Evolutionary conservation across 768 basidiomycete species (phyloP).

Genomic region (Naganishia vaughanmartiniae): DNA sequence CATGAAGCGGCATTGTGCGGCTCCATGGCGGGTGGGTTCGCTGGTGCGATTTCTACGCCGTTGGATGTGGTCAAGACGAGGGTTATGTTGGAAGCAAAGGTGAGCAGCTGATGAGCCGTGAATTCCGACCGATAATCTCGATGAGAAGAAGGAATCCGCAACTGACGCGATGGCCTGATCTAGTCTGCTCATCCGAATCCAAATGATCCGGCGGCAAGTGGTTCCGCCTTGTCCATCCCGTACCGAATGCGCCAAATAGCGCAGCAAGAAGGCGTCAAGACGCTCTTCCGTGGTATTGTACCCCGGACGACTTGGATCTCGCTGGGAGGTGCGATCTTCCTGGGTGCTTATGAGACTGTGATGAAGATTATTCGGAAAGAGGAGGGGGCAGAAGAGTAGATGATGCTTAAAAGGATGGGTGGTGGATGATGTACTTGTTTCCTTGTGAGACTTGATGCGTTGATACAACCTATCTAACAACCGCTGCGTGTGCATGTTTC

Average conservation of each 20-base stretch:
- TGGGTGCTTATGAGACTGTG: conserved; percentile 91
- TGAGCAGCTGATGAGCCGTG: conserved; percentile 51
- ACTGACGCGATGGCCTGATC: not conserved
- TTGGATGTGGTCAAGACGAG: conserved; percentile 95
- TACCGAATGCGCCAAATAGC: conserved; percentile 68
- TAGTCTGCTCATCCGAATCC: conserved; percentile 22
- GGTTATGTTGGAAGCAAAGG: conserved; percentile 88
- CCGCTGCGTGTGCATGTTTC: not conserved
- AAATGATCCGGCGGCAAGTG: conserved; percentile 21
- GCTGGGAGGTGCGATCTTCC: conserved; percentile 90
- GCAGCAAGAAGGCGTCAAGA: conserved; percentile 64
- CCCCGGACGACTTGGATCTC: conserved; percentile 96
- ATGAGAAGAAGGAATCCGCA: not conserved
- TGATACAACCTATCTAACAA: not conserved
- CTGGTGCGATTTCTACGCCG: conserved; percentile 87
- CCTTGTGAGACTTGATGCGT: not conserved
- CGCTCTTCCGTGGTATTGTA: conserved; percentile 80
- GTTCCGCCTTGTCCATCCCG: conserved; percentile 57
- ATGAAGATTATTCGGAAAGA: conserved; percentile 25
- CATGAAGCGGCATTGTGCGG: conserved; percentile 72
- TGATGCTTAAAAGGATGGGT: too few species aligned
- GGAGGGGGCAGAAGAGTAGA: not conserved
- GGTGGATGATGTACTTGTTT: conserved; percentile 1
- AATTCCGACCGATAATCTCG: not conserved
- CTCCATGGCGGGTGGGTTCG: conserved; percentile 82